Evolutionary conservation across 1,139 yeast genomes (phyloP), one percentile per base, ranked within the genome.

Genomic region (Geotrichum citri-aurantii): DNA sequence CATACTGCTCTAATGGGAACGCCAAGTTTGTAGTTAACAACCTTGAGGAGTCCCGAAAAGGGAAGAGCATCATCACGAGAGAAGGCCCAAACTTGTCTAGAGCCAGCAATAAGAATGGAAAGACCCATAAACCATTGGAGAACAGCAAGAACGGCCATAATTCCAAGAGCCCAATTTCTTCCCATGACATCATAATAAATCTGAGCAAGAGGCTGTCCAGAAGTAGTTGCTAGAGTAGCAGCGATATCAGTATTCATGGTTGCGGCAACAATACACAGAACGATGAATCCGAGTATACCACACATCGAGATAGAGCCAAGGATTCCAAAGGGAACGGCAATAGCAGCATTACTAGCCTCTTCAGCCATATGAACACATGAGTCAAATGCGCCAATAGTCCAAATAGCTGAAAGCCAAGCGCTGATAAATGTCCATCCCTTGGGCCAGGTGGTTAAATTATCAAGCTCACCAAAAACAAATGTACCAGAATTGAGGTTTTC

Each of bases 11-110:
- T 76, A 54, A 83, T 69, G 17, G 91, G 90, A 33, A 83, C 85
- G 31, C 79, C 76, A 27, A 81, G 71, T 62, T 68, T 77, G 58
- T 77, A 75, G 69, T 84, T 76, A 58, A 85, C 85, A 54, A 75
- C 79, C 65, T 83, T 82, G 63, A 84, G 77, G 52, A 62, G 60
- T 63, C 66, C 62, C 12, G 85, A 81, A 65, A 79, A 83, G 0
- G 97, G 97, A 51, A 90, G 75, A 0, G 95, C 96, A 52, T 87
- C 91, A 70, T 90, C 97, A 73, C 97, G 83, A 57, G 96, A 88
- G 73, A 90, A 85, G 17, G 95, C 91, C 75, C 84, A 91, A 0
- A 91, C 87, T 40, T 89, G 84, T 75, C 97, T 83, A 5, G 96
- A 88, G 0, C 95, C 92, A 0, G 96, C 88, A 0, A 95, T 87